Conservation (phyloP, 441 rosid genomes). For the Gossypium aridum region DNA sequence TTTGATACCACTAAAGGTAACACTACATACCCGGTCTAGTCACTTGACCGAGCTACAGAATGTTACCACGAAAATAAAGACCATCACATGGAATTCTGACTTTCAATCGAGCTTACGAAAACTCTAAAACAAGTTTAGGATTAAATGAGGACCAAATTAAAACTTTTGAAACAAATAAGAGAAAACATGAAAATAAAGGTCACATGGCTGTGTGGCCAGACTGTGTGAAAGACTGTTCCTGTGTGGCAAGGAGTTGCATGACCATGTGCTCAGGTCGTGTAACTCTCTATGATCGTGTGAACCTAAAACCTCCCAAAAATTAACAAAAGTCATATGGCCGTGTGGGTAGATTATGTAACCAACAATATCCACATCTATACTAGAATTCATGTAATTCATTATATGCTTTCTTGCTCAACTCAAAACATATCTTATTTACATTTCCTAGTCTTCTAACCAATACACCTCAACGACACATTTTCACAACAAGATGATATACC, state of each 20-base stretch:
- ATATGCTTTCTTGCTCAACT: too few species aligned
- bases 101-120: not conserved
- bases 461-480: not conserved
- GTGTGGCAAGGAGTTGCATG: too few species aligned
- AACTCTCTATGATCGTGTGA: too few species aligned
- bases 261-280: too few species aligned
- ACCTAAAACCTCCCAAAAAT: too few species aligned
- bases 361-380: too few species aligned
- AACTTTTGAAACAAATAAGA: not conserved
- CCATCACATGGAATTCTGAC: not conserved
- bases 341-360: too few species aligned
- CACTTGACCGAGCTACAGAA: not conserved
- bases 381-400: too few species aligned
- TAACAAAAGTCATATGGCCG: too few species aligned
- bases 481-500: not conserved
- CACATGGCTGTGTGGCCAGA: too few species aligned
- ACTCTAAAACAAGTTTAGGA: not conserved
- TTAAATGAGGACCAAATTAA: not conserved
- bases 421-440: not conserved
- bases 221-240: too few species aligned
- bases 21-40: not conserved
- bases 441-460: not conserved
- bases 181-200: too few species aligned
- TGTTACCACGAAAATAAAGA: not conserved
- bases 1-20: not conserved